Conservation (phyloP, 176 grass and related monocot species). For the Aegilops longissima region DNA sequence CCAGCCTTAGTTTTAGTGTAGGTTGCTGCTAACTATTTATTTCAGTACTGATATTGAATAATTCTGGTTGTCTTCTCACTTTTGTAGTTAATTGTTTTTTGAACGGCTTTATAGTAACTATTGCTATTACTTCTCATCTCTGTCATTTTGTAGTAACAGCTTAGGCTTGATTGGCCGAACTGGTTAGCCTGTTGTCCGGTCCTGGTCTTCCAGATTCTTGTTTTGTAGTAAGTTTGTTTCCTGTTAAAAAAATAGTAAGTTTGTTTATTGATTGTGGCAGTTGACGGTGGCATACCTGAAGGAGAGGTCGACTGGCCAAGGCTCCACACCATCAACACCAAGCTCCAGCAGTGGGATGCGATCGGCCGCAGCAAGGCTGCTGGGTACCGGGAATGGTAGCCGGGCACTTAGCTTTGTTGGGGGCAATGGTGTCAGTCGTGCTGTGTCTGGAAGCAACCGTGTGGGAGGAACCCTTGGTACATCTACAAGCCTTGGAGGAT, state of each 20-base stretch:
- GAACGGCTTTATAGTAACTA: background rate
- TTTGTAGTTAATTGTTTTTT: background rate
- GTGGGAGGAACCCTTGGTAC: conserved; percentile 56
- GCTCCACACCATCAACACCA: conserved; percentile 58
- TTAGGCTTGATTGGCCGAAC: background rate
- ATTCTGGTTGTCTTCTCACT: background rate
- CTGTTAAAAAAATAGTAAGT: background rate
- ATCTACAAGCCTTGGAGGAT: conserved; percentile 43
- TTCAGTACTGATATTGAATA: background rate
- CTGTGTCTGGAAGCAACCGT: conserved; percentile 62
- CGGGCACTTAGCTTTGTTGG: conserved; percentile 81
- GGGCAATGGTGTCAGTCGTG: conserved; percentile 64
- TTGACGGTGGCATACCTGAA: conserved; percentile 87
- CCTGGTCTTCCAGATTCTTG: background rate
- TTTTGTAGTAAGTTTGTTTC: background rate
- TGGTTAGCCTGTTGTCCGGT: background rate
- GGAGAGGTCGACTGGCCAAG: conserved; percentile 75
- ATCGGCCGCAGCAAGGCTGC: conserved; percentile 88
- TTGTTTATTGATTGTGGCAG: conserved; percentile 37
- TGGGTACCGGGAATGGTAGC: conserved; percentile 73
- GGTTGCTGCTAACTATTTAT: background rate
- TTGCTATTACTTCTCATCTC: background rate
- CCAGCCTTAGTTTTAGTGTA: background rate
- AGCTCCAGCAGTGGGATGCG: conserved; percentile 78
- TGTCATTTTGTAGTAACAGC: background rate